Evolutionary conservation across 768 basidiomycete genomes (phyloP), one percentile per base, ranked within the genome.

Genomic region (Lentinula sp.): DNA sequence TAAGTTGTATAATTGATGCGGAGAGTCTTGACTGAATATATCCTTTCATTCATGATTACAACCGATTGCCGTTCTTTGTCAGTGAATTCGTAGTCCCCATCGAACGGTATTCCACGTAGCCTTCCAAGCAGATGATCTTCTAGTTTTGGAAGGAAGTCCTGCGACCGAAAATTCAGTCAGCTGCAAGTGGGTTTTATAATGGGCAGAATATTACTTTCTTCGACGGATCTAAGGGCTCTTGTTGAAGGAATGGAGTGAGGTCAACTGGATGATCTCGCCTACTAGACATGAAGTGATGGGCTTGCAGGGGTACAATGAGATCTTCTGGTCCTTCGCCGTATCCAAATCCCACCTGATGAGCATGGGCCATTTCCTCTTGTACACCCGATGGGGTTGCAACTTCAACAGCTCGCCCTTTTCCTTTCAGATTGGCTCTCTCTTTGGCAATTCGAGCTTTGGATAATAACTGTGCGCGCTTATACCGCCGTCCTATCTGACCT

Each of bases 81-180:
- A 28, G 64, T 53, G 43, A 67, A 68, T 9, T 12, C 15, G 12
- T 59, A 35, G 45, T 69, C 64, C 10, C 66, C 64, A 41, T 64
- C 52, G 35, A 59, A 64, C 4, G 56, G 36, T 0, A 37, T 53
- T 36, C 64, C 57, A 0, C 37, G 58, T 10, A 75, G 54, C 8
- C 70, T 66, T 1, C 66, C 66, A n/a, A 74, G 71, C 7, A 72
- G 62, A 41, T 74, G 67, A 23, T 72, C 64, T 45, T 73, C 51
- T 7, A 78, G 68, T 18, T 71, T 62, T 0, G 68, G 51, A 3
- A 69, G 12, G 58, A 75, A 71, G 18, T 66, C 60, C 71, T 73
- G 51, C 35, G n/a, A n/a, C 28, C 23, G 23, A 33, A 36, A 4
- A 56, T 20, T 13, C 6, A 9, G 39, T 36, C 10, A 56, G 54